Evolutionary conservation across 805 yeast species (phyloP).

Genomic region (Candida ortonii): DNA sequence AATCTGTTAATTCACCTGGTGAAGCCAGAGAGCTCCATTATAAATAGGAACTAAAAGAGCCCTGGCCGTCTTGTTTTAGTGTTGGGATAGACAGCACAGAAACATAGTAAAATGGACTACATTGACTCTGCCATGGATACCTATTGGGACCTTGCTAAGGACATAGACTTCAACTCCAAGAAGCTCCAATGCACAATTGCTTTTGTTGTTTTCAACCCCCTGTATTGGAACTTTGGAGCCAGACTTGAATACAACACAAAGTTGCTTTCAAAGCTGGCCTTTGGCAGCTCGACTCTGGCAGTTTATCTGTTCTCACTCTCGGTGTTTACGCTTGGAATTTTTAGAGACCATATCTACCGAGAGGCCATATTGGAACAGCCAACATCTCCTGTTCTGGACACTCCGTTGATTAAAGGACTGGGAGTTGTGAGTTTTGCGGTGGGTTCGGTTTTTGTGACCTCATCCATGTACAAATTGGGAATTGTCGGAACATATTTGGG

Average conservation of each 20-base stretch:
- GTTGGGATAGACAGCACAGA: background rate
- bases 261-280: conserved; percentile 68
- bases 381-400: conserved; percentile 51
- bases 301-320: conserved; percentile 82
- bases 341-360: conserved; percentile 74
- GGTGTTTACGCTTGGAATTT: conserved; percentile 81
- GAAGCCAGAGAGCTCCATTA: too few relatives aligned
- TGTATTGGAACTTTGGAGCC: conserved; percentile 93
- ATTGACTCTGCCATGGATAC: conserved; percentile 18
- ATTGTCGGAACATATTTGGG: conserved; percentile 96
- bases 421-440: conserved; percentile 56
- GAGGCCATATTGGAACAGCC: conserved; percentile 72
- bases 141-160: conserved; percentile 23
- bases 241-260: conserved; percentile 79
- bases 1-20: too few relatives aligned
- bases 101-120: conserved; percentile 15
- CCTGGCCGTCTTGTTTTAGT: too few relatives aligned
- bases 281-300: conserved; percentile 65
- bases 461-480: conserved; percentile 91
- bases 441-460: conserved; percentile 78
- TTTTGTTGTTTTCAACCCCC: conserved; percentile 85
- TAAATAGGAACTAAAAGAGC: too few relatives aligned
- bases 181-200: conserved; percentile 43
- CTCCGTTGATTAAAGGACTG: conserved; percentile 32
- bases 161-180: conserved; percentile 24